Evolutionary conservation across 495 filamentous ascomycete species (phyloP).

Genomic region (Neurospora discreta): DNA sequence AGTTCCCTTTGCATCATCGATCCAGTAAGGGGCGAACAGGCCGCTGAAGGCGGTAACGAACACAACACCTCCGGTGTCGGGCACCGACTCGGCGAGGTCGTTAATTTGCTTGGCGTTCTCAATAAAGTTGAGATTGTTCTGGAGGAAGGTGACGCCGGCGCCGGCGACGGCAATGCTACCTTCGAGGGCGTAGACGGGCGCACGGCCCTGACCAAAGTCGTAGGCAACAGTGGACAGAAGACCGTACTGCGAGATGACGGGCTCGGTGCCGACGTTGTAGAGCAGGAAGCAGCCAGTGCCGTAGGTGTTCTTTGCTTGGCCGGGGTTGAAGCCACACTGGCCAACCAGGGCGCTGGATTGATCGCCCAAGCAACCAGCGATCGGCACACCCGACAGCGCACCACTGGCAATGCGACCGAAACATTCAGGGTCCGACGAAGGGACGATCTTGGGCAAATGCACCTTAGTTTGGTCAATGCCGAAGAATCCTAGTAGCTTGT

Average conservation of each 20-base stretch:
- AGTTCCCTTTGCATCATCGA: constrained; percentile 88
- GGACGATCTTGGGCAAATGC: constrained; percentile 72
- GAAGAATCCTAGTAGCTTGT: constrained; percentile 73
- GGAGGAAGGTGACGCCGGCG: constrained; percentile 79
- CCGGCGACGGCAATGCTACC: constrained; percentile 89
- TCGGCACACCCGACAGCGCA: constrained; percentile 60
- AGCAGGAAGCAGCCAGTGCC: constrained; percentile 93
- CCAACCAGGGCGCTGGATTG: constrained; percentile 89
- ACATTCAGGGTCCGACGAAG: constrained; percentile 65
- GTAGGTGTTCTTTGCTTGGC: constrained; percentile 91
- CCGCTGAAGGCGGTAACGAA: constrained; percentile 97
- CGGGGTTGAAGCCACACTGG: constrained; percentile 79
- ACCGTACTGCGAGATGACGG: constrained; percentile 83
- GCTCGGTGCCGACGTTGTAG: constrained; percentile 85
- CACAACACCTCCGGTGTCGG: constrained; percentile 84
- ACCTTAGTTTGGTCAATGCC: constrained; percentile 65
- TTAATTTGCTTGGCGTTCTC: constrained; percentile 67
- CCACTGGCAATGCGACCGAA: constrained; percentile 63
- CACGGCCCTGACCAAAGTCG: constrained; percentile 61
- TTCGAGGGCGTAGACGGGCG: constrained; percentile 83
- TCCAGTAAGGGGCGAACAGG: constrained; percentile 97
- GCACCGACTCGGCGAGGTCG: constrained; percentile 67
- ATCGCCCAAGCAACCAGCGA: constrained; percentile 83
- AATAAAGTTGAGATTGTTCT: constrained; percentile 83
- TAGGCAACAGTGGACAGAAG: constrained; percentile 82